phyloP scores from a whole-genome alignment of 2,329 filamentous ascomycete genomes.

The Fusarium anthophilum region DNA sequence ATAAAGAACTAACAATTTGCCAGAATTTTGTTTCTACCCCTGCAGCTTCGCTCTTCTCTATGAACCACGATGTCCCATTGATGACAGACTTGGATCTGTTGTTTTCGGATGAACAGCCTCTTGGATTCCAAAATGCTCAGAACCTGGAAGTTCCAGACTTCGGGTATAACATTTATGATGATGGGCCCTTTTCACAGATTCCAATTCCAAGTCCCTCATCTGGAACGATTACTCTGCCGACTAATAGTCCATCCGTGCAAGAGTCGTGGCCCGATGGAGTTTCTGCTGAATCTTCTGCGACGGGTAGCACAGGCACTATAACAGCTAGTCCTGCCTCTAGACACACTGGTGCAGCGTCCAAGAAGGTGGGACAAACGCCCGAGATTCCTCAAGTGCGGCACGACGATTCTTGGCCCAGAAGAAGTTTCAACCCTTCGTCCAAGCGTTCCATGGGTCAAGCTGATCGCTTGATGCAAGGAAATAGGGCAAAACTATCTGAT shows the following conservation, averaged over 20 bases:
- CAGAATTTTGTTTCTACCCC: not conserved
- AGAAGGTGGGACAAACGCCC: not conserved
- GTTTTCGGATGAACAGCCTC: not conserved
- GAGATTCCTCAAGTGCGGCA: not conserved
- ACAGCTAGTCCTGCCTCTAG: not conserved
- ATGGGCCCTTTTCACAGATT: not conserved
- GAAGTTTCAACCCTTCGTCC: rapidly evolving
- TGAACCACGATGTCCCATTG: not conserved
- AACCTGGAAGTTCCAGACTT: not conserved
- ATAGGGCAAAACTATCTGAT: rapidly evolving
- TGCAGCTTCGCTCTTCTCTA: not conserved
- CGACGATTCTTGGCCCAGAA: not conserved
- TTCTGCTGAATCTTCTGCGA: not conserved
- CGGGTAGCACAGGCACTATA: not conserved
- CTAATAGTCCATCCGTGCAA: not conserved
- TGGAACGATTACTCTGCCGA: not conserved
- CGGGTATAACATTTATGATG: rapidly evolving
- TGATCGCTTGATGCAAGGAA: not conserved
- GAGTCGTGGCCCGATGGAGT: not conserved
- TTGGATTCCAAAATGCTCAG: not conserved
- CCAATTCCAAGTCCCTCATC: not conserved
- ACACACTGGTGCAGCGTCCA: too few relatives aligned
- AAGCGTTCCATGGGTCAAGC: rapidly evolving
- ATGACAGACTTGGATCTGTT: not conserved
- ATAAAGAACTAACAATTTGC: not conserved